These are phyloP conservation scores for Aspergillus ochraceoroseus DNA, from an alignment of 2,329 filamentous ascomycete species.

Conservation along the genomic window DNA sequence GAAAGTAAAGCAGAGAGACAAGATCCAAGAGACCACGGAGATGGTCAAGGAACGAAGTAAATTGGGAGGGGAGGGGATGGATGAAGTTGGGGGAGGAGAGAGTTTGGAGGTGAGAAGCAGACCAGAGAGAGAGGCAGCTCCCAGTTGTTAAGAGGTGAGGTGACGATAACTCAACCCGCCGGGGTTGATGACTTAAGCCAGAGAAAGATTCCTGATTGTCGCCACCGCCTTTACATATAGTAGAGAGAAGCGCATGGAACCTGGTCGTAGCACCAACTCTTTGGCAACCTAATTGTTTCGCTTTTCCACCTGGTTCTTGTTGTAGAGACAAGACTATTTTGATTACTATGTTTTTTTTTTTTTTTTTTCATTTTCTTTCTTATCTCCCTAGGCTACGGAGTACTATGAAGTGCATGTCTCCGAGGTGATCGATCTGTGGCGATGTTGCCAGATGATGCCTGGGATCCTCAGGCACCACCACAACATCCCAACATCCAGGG, in stretches of 20 bases:
- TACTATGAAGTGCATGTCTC: constrained; percentile 7
- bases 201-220: constrained; percentile 16
- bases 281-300: constrained; percentile 1
- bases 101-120: constrained; percentile 27
- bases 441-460: constrained; percentile 4
- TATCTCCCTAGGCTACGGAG: background rate
- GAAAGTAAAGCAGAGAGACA: constrained; percentile 10
- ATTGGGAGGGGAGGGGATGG: constrained; percentile 12
- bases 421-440: background rate
- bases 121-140: constrained; percentile 28
- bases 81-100: constrained; percentile 14
- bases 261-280: constrained; percentile 27
- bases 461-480: background rate
- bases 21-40: constrained; percentile 17
- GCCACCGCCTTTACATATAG: constrained; percentile 29
- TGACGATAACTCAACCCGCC: constrained; percentile 34
- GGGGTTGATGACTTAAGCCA: constrained; percentile 32
- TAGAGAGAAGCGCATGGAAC: constrained; percentile 39
- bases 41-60: constrained; percentile 14
- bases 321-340: background rate
- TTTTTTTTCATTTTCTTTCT: background rate
- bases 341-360: background rate
- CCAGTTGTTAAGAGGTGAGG: constrained; percentile 35
- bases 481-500: background rate
- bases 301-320: background rate